These are phyloP conservation scores for Groenewaldozyma auringiensis DNA, from an alignment of 1,139 yeast species.

Conservation along the genomic window DNA sequence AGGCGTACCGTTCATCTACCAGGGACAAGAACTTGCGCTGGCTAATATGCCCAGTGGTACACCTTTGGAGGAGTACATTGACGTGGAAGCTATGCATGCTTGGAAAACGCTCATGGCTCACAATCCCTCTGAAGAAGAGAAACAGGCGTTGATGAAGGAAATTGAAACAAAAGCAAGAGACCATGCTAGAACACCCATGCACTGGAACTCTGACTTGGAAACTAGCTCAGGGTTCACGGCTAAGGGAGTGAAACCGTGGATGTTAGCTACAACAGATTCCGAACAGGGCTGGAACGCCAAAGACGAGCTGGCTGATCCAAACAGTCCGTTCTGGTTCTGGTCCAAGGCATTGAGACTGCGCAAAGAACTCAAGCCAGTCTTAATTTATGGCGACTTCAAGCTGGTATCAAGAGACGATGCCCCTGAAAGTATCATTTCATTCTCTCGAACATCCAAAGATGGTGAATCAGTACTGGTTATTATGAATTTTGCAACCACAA, in stretches of 20 bases:
- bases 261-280: conserved; percentile 41
- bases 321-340: conserved; percentile 45
- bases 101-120: conserved; percentile 34
- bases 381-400: conserved; percentile 44
- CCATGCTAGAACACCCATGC: conserved; percentile 53
- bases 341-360: conserved; percentile 38
- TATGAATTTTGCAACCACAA: not conserved
- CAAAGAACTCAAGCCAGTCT: conserved; percentile 38
- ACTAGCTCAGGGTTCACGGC: conserved; percentile 41
- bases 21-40: conserved; percentile 58
- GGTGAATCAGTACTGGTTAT: not conserved
- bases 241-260: conserved; percentile 40
- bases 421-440: not conserved
- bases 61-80: conserved; percentile 46
- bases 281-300: conserved; percentile 45
- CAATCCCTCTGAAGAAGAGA: conserved; percentile 26
- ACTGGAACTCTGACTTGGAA: conserved; percentile 42
- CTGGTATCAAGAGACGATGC: conserved; percentile 20
- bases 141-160: conserved; percentile 26
- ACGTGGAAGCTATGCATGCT: conserved; percentile 42
- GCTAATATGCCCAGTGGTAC: conserved; percentile 42
- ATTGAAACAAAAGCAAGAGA: conserved; percentile 34
- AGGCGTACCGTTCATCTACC: conserved; percentile 52
- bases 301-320: conserved; percentile 40
- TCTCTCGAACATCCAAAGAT: conserved; percentile 1